phyloP scores from a whole-genome alignment of 2,329 filamentous ascomycete genomes.

The Tolypocladium pustulatum region DNA sequence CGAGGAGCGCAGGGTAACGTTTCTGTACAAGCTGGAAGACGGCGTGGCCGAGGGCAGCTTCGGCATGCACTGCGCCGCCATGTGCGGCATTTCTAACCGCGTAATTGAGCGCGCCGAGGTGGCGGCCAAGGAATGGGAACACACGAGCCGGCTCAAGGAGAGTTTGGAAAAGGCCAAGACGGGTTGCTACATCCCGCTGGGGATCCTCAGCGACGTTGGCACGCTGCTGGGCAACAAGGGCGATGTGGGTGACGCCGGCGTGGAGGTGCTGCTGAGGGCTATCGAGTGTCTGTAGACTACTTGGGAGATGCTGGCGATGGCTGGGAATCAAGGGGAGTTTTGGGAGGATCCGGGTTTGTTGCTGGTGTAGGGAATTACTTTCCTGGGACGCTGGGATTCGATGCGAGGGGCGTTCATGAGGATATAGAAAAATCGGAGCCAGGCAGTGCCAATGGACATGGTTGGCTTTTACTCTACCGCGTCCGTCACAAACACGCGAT shows the following conservation, averaged over 20 bases:
- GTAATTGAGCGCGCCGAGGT: conserved; percentile 82
- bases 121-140: conserved; percentile 88
- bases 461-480: not conserved
- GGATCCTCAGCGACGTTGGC: conserved; percentile 78
- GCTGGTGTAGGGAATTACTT: not conserved
- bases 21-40: conserved; percentile 86
- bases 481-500: not conserved
- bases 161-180: conserved; percentile 72
- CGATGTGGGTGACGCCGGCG: conserved; percentile 36
- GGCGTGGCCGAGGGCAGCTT: conserved; percentile 95
- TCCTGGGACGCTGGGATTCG: not conserved
- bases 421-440: not conserved
- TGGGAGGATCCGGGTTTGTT: not conserved
- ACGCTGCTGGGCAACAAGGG: conserved; percentile 56
- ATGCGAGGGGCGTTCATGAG: not conserved
- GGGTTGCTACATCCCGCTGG: conserved; percentile 73
- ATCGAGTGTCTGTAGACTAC: conserved; percentile 42
- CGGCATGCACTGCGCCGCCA: conserved; percentile 96
- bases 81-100: conserved; percentile 83
- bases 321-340: not conserved
- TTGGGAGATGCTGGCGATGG: not conserved
- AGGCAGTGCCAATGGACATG: not conserved
- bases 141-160: conserved; percentile 83
- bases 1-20: conserved; percentile 75
- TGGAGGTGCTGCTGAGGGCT: conserved; percentile 50